A percentile compares a stretch with the other conserved stretches of the same genome.
Evolutionary conservation across 2,329 filamentous ascomycete species (phyloP).

Genomic region (Lachnellula arida): DNA sequence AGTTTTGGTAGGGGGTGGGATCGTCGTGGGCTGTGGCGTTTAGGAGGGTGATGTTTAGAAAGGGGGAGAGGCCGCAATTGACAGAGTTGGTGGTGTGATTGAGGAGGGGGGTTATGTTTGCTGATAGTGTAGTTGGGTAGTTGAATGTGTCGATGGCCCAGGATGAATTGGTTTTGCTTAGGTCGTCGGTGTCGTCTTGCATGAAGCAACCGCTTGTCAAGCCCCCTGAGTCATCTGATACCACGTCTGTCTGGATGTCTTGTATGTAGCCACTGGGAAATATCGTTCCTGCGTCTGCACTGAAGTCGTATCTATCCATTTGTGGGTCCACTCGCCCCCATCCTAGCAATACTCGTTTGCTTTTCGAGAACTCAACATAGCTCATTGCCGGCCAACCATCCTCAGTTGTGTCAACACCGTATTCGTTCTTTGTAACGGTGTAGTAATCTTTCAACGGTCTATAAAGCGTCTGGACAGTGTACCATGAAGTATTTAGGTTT

Average conservation of each 20-base stretch:
- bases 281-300: slow-evolving; percentile 44
- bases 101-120: slow-evolving; percentile 32
- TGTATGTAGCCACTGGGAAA: slow-evolving; percentile 46
- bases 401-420: slow-evolving; percentile 40
- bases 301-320: slow-evolving; percentile 51
- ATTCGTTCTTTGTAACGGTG: slow-evolving; percentile 27
- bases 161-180: slow-evolving; percentile 47
- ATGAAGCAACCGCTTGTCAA: slow-evolving; percentile 52
- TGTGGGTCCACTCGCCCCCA: slow-evolving; percentile 55
- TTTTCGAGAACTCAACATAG: slow-evolving; percentile 49
- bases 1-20: slow-evolving; percentile 44
- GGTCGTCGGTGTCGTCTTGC: slow-evolving; percentile 34
- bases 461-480: slow-evolving; percentile 36
- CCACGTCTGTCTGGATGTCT: slow-evolving; percentile 31
- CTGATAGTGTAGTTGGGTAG: slow-evolving; percentile 25
- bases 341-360: slow-evolving; percentile 49
- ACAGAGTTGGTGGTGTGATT: slow-evolving; percentile 38
- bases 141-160: slow-evolving; percentile 41
- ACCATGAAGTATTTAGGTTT: slow-evolving; percentile 57
- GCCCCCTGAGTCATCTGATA: slow-evolving; percentile 35
- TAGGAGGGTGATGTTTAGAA: not conserved
- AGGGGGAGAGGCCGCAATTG: slow-evolving; percentile 43
- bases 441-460: slow-evolving; percentile 51
- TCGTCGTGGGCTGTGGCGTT: slow-evolving; percentile 38
- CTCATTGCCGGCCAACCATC: slow-evolving; percentile 62